Evolutionary conservation across 192 early-diverging fungal species (phyloP), one percentile per base, ranked within the genome.

Genomic region (Mortierella antarctica): DNA sequence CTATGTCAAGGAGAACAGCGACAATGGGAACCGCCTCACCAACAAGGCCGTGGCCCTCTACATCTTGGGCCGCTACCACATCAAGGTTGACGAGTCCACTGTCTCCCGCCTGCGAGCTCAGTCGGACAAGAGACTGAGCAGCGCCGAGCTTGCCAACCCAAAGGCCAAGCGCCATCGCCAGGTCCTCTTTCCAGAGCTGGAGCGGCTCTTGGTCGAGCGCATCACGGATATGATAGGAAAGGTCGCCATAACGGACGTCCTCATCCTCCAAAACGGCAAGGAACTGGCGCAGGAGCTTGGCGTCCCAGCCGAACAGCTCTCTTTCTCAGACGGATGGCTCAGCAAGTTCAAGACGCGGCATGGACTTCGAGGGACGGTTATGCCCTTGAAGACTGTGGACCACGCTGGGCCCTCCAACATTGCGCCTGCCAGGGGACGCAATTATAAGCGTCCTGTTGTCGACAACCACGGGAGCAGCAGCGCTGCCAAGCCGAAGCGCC

Each of bases 341-440:
- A 56, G 66, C 50, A 85, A 83, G 62, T 85, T 85, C 56, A 85
- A 85, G 48, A n/a, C 71, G 44, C 54, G 64, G 15, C 70, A 85
- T 63, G 75, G 81, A 5, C 57, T 85, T 31, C 31, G 17, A 57
- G 60, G 49, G 18, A 54, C 9, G 62, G 52, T 4, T 8, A 42
- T 60, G 60, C 63, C 23, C 62, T 44, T 10, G 59, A 66, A 23
- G 55, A 10, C 18, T 17, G 44, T 15, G 47, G 41, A 20, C 6
- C 65, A n/a, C 45, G 11, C 21, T 48, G 48, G 14, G 12, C 46
- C 20, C 42, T 31, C 31, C 1, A 31, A 31, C 31, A 31, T 31
- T 31, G 31, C 31, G 31, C 31, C 31, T 31, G 31, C 31, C 31
- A 31, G 31, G 31, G 1, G 31, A 31, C 31, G 31, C 31, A 31